A percentile compares a stretch with the other conserved stretches of the same genome.
These are phyloP conservation scores for Dentiscutata heterogama DNA, from an alignment of 371 early-diverging fungal genomes.

Conservation along the genomic window DNA sequence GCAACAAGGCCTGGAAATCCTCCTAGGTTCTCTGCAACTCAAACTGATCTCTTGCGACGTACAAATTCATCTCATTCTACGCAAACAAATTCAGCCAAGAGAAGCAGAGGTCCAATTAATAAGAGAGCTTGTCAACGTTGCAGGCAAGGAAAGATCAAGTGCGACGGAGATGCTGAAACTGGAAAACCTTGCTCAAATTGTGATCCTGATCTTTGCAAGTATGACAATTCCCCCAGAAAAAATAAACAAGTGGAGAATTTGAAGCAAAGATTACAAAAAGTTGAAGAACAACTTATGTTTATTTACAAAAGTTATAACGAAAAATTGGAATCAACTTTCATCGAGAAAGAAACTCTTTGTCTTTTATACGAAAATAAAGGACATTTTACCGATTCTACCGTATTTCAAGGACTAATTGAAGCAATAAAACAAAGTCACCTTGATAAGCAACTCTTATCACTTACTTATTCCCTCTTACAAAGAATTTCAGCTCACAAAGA, in stretches of 20 bases:
- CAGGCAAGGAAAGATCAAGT: conserved; percentile 31
- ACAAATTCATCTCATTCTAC: neutral
- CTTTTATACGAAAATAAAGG: conserved; percentile 17
- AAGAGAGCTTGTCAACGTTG: conserved; percentile 43
- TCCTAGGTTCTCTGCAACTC: no score
- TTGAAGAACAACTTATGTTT: neutral
- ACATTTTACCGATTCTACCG: neutral
- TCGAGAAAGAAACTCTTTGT: neutral
- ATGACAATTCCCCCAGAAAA: conserved; percentile 20
- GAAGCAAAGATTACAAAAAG: neutral
- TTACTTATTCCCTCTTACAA: neutral
- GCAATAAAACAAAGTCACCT: neutral
- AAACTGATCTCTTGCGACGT: neutral
- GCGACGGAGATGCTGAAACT: conserved; percentile 34
- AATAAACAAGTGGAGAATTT: conserved; percentile 35
- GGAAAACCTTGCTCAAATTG: conserved; percentile 25
- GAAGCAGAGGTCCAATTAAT: conserved; percentile 37
- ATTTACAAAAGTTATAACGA: neutral
- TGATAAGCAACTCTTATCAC: neutral
- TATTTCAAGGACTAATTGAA: neutral
- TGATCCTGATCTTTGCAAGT: conserved; percentile 18
- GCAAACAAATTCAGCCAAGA: neutral
- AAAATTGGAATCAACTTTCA: neutral
- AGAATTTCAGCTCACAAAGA: neutral
- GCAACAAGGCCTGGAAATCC: no score